Evolutionary conservation across 148 eudicot species (phyloP).

Genomic region (Persicaria tinctoria): DNA sequence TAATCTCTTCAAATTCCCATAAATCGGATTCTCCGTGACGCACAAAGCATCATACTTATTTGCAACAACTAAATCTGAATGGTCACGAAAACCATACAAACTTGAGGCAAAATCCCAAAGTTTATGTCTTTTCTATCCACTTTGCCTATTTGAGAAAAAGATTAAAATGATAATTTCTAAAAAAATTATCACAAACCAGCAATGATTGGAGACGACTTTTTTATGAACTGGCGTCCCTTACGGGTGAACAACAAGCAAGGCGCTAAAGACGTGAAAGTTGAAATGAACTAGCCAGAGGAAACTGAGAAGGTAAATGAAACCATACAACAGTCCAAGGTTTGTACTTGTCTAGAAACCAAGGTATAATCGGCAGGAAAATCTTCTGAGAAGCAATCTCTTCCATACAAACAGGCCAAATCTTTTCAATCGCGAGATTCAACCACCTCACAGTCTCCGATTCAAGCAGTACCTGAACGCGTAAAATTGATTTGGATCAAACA

Average conservation of each 20-base stretch:
- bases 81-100: neutral
- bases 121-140: neutral
- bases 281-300: neutral
- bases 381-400: constrained; percentile 84
- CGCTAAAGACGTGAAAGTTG: neutral
- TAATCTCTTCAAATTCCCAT: neutral
- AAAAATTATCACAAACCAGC: neutral
- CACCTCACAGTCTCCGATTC: constrained; percentile 91
- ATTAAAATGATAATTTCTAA: neutral
- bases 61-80: neutral
- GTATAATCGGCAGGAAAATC: constrained; percentile 74
- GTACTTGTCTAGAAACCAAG: constrained; percentile 96
- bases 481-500: neutral
- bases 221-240: neutral
- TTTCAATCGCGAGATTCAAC: constrained; percentile 79
- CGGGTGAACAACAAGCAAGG: neutral
- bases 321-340: constrained; percentile 81
- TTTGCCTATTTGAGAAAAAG: neutral
- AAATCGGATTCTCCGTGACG: neutral
- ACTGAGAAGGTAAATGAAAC: neutral
- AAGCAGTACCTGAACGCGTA: constrained; percentile 28
- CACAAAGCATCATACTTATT: neutral
- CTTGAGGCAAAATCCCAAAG: neutral
- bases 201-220: neutral
- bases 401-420: constrained; percentile 86